Evolutionary conservation across 257 asterid genomes (phyloP).

Genomic region (Oldenlandia corymbosa): DNA sequence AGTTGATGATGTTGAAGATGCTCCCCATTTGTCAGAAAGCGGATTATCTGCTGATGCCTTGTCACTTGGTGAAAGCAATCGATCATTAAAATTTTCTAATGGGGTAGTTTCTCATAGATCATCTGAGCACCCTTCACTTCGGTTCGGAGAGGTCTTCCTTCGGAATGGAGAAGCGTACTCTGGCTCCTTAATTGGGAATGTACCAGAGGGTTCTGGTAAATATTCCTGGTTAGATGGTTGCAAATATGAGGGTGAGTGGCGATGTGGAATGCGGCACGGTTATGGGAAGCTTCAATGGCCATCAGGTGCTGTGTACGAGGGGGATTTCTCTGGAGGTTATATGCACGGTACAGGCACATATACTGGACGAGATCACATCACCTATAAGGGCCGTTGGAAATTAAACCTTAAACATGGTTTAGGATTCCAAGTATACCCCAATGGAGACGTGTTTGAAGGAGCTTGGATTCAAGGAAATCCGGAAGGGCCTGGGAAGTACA

Average conservation of each 20-base stretch:
- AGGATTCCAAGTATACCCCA: constrained; percentile 76
- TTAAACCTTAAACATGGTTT: constrained; percentile 85
- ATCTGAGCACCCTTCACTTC: constrained; percentile 40
- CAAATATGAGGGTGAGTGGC: constrained; percentile 90
- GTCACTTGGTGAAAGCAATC: constrained; percentile 30
- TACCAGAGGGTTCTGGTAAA: constrained; percentile 73
- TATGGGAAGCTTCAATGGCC: constrained; percentile 73
- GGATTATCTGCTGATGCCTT: constrained; percentile 46
- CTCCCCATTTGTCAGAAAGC: constrained; percentile 51
- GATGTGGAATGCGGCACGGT: constrained; percentile 85
- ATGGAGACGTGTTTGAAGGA: constrained; percentile 77
- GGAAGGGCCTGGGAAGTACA: constrained; percentile 93
- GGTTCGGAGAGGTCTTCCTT: constrained; percentile 42
- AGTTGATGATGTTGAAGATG: constrained; percentile 42
- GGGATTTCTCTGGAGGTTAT: constrained; percentile 87
- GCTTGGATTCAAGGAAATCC: constrained; percentile 92
- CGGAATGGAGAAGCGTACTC: constrained; percentile 57
- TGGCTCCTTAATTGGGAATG: constrained; percentile 58
- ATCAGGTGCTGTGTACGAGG: constrained; percentile 79
- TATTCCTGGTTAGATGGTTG: constrained; percentile 88
- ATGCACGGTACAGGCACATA: constrained; percentile 73
- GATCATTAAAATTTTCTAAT: constrained; percentile 24
- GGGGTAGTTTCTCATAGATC: constrained; percentile 51
- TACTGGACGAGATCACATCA: constrained; percentile 38
- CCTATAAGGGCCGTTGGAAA: constrained; percentile 79